These are phyloP conservation scores for Syncephalastrum sp. DNA, from an alignment of 371 early-diverging fungal species.

Conservation along the genomic window DNA sequence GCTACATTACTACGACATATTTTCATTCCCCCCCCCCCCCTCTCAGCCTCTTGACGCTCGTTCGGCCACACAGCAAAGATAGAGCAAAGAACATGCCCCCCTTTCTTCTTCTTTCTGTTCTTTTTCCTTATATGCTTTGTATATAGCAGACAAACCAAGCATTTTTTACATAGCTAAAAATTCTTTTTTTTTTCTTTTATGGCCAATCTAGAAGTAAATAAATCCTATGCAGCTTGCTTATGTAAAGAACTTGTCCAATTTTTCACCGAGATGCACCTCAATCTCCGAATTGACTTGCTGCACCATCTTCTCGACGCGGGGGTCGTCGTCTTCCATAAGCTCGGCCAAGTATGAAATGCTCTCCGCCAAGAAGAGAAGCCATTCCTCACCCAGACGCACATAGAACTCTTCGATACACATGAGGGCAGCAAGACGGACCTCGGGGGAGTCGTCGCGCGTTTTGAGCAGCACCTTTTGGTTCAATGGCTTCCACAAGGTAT, in stretches of 20 bases:
- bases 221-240: constrained; percentile 24
- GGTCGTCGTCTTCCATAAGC: constrained; percentile 84
- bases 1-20: too few species aligned
- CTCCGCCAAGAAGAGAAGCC: constrained; percentile 89
- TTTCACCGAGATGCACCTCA: constrained; percentile 88
- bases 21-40: too few species aligned
- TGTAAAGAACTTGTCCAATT: constrained; percentile 75
- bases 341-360: constrained; percentile 95
- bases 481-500: constrained; percentile 86
- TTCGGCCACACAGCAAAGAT: too few species aligned
- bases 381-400: constrained; percentile 85
- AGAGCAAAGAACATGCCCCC: too few species aligned
- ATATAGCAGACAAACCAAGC: too few species aligned
- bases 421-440: constrained; percentile 76
- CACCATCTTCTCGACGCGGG: constrained; percentile 77
- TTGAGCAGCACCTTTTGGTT: constrained; percentile 79
- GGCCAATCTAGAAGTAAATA: too few species aligned
- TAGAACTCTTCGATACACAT: constrained; percentile 80
- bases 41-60: too few species aligned
- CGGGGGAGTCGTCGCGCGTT: constrained; percentile 69
- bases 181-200: too few species aligned
- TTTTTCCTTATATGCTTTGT: too few species aligned
- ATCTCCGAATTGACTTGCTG: constrained; percentile 85
- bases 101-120: too few species aligned
- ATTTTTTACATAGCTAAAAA: too few species aligned